These are phyloP conservation scores for Penicillium vulpinum DNA, from an alignment of 2,329 filamentous ascomycete genomes.

Conservation along the genomic window DNA sequence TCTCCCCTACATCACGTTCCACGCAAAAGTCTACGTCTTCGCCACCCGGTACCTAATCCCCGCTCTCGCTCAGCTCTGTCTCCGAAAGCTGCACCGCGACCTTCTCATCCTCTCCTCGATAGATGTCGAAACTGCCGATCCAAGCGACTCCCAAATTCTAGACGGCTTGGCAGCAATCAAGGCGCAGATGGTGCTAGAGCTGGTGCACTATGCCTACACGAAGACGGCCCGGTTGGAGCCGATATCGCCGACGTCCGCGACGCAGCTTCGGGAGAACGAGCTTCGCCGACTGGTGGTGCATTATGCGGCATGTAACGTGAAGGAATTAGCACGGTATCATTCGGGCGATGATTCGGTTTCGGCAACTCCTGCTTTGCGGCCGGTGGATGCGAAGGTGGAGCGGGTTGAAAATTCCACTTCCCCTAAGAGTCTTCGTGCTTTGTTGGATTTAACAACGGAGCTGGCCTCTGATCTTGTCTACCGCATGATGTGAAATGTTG, in stretches of 20 bases:
- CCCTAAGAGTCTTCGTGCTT: conserved; percentile 35
- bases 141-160: conserved; percentile 20
- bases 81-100: conserved; percentile 42
- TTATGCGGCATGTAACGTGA: conserved; percentile 44
- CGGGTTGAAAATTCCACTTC: conserved; percentile 15
- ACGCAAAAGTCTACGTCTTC: conserved; percentile 47
- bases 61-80: conserved; percentile 41
- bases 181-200: conserved; percentile 38
- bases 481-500: conserved; percentile 38
- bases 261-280: conserved; percentile 42
- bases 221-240: conserved; percentile 44
- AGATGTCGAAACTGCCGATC: conserved; percentile 15
- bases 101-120: conserved; percentile 35
- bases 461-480: conserved; percentile 46
- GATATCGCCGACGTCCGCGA: conserved; percentile 37
- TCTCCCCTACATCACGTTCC: conserved; percentile 43
- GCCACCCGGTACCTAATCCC: conserved; percentile 45
- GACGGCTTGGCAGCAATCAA: conserved; percentile 29
- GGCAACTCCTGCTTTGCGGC: conserved; percentile 21
- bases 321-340: conserved; percentile 39
- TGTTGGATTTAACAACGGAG: conserved; percentile 41
- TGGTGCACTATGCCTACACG: conserved; percentile 42
- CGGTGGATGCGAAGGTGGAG: conserved; percentile 21
- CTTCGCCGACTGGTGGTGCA: conserved; percentile 43
- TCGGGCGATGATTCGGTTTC: conserved; percentile 27